Evolutionary conservation across 192 early-diverging fungal genomes (phyloP).

Genomic region (Cladochytrium replicatum): DNA sequence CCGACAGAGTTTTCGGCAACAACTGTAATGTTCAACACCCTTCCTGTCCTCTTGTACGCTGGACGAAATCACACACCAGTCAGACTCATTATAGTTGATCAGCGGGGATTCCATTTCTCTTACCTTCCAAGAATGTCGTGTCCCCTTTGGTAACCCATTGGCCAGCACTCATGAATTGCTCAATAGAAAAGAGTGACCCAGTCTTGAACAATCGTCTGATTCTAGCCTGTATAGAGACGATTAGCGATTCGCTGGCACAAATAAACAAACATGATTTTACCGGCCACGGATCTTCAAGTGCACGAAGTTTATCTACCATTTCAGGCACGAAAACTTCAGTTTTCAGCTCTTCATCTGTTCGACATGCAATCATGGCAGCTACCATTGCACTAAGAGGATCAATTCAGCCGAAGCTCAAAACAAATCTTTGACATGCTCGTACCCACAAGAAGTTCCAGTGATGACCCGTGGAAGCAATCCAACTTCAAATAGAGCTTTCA

Average conservation of each 20-base stretch:
- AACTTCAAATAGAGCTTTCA: conserved; percentile 59
- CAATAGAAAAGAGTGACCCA: conserved; percentile 10
- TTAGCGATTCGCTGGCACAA: not conserved
- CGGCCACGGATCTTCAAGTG: not conserved
- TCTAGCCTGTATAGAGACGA: conserved; percentile 11
- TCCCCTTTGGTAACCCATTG: conserved; percentile 36
- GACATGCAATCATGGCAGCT: conserved; percentile 56
- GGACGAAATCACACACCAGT: no score
- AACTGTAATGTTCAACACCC: conserved; percentile 77
- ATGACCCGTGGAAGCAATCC: conserved; percentile 61
- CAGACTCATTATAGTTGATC: not conserved
- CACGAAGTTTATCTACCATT: not conserved
- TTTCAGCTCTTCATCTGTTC: conserved; percentile 51
- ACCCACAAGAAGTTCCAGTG: conserved; percentile 63
- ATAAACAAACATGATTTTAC: conserved; percentile 1
- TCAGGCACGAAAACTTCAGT: conserved; percentile 6
- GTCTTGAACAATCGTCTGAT: conserved; percentile 17
- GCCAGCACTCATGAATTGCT: conserved; percentile 2
- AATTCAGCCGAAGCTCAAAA: not conserved
- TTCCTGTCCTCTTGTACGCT: conserved; percentile 81
- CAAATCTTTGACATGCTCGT: conserved; percentile 17
- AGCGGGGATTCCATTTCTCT: no score
- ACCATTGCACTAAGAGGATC: conserved; percentile 32
- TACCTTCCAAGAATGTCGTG: conserved; percentile 82
- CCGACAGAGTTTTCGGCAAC: conserved; percentile 62